Conservation (phyloP, 2,329 filamentous ascomycete genomes). For the Exophiala sp. region DNA sequence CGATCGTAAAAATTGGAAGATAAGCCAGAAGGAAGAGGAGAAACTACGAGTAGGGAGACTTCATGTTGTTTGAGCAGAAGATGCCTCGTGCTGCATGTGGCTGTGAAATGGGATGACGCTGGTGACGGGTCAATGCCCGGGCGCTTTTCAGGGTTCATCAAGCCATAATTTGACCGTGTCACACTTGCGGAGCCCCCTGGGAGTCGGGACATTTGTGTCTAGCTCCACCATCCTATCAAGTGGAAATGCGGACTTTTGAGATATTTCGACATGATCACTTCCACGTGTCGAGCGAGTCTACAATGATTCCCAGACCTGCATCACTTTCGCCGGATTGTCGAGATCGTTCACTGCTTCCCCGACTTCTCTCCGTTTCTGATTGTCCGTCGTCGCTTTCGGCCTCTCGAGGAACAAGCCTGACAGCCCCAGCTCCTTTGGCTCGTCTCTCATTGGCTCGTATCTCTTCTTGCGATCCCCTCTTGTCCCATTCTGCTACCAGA, state of each 20-base stretch:
- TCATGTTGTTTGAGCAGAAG: too few species aligned
- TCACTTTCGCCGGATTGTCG: constrained; percentile 15
- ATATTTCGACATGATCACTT: constrained; percentile 12
- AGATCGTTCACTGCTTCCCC: constrained; percentile 18
- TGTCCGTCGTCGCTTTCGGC: constrained; percentile 21
- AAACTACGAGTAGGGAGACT: constrained; percentile 1
- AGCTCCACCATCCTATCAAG: too few species aligned
- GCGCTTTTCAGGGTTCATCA: not conserved
- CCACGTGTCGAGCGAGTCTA: constrained; percentile 22
- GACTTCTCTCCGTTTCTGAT: constrained; percentile 11
- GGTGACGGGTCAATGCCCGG: too few species aligned
- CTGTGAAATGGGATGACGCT: not conserved
- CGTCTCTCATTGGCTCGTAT: constrained; percentile 20
- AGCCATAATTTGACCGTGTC: not conserved
- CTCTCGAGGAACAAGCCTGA: constrained; percentile 22
- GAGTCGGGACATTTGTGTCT: too few species aligned
- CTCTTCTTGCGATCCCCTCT: constrained; percentile 49
- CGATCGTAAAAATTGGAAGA: not conserved
- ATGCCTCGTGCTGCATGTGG: too few species aligned
- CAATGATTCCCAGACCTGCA: constrained; percentile 25
- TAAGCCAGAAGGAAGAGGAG: constrained; percentile 2
- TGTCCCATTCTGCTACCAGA: constrained; percentile 68
- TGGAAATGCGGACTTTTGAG: too few species aligned
- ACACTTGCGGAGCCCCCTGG: not conserved
- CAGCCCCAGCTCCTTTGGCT: constrained; percentile 19